Evolutionary conservation across 495 filamentous ascomycete genomes (phyloP).

Genomic region (Talaromyces stipitatus): DNA sequence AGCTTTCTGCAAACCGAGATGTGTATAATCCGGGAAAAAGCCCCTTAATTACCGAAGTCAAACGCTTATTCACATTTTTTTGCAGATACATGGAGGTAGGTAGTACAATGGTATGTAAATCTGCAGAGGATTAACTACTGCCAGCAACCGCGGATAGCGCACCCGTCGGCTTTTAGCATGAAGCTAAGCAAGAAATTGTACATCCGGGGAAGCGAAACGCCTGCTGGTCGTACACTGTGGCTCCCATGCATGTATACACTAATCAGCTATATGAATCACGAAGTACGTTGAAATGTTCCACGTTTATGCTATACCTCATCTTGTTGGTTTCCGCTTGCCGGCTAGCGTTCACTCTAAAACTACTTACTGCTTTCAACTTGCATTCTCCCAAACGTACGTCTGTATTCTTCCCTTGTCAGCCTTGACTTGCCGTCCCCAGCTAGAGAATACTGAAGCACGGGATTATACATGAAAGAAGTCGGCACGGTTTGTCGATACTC

Average conservation of each 20-base stretch:
- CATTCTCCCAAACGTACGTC: too few relatives aligned
- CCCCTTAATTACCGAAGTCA: neutral
- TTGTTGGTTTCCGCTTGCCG: too few relatives aligned
- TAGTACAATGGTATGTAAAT: neutral
- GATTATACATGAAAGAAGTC: neutral
- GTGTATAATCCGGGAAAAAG: neutral
- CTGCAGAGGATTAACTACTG: neutral
- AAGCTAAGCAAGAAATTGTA: neutral
- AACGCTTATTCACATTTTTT: neutral
- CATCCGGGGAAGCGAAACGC: neutral
- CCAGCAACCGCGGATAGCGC: neutral
- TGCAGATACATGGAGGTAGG: neutral
- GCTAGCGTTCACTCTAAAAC: too few relatives aligned
- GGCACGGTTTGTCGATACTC: neutral
- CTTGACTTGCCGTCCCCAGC: neutral
- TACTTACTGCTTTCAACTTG: too few relatives aligned
- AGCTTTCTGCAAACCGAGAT: neutral
- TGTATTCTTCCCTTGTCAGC: too few relatives aligned
- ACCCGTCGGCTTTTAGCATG: neutral
- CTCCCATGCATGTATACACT: neutral
- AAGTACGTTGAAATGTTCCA: neutral
- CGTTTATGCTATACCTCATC: too few relatives aligned
- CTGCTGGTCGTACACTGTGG: neutral
- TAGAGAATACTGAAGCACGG: neutral
- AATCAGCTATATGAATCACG: neutral